Conservation (phyloP, 2,329 filamentous ascomycete genomes). For the Dichotomopilus funicola region DNA sequence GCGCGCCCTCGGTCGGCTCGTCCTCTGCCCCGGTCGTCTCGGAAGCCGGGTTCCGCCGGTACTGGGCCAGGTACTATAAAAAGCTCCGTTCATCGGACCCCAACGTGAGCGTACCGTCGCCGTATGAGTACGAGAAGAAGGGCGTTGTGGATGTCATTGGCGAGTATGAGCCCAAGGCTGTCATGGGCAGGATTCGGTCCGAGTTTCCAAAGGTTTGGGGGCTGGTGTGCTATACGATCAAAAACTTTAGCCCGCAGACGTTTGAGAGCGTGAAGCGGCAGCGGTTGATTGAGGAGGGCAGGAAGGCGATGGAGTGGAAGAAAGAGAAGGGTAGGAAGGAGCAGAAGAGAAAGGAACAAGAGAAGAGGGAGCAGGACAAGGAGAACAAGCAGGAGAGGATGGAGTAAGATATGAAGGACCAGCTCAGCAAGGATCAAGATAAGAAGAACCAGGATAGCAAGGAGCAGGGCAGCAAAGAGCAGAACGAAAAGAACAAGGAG, state of each 20-base stretch:
- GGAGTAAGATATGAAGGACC: no score
- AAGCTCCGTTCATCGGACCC: background rate
- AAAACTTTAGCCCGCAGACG: background rate
- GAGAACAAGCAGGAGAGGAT: no score
- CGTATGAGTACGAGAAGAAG: slow-evolving; percentile 6
- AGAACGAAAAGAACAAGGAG: no score
- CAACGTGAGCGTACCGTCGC: background rate
- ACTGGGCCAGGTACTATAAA: slow-evolving; percentile 5
- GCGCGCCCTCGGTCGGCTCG: background rate
- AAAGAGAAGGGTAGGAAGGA: no score
- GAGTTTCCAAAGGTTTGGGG: background rate
- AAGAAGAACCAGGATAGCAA: no score
- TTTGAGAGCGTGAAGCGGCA: background rate
- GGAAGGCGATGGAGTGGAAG: background rate
- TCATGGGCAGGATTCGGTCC: background rate
- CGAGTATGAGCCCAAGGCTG: background rate
- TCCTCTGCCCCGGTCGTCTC: background rate
- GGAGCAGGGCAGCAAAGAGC: no score
- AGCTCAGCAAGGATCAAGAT: no score
- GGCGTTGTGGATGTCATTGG: slow-evolving; percentile 2
- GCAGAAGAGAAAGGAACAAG: no score
- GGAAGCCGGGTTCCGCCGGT: background rate
- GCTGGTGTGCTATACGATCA: background rate
- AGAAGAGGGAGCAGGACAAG: no score
- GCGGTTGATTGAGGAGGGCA: background rate